These are phyloP conservation scores for Tylopilus vinaceipallidus DNA, from an alignment of 768 basidiomycete genomes.

Conservation along the genomic window DNA sequence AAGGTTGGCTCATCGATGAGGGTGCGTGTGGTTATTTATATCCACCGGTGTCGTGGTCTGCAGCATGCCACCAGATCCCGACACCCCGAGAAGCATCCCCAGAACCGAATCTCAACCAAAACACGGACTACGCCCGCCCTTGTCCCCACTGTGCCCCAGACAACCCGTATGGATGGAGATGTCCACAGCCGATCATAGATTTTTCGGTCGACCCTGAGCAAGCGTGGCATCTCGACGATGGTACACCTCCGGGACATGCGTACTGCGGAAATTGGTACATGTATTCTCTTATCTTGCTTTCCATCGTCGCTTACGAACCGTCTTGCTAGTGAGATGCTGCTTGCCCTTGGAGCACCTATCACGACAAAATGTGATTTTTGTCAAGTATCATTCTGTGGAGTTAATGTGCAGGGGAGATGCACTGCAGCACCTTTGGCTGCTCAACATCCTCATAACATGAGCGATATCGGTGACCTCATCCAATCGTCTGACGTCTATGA, in stretches of 20 bases:
- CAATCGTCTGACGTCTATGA: slow-evolving; percentile 77
- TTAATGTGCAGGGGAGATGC: slow-evolving; percentile 74
- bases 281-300: neutral
- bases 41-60: neutral
- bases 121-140: slow-evolving; percentile 65
- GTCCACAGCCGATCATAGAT: slow-evolving; percentile 77
- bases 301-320: neutral
- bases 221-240: slow-evolving; percentile 78
- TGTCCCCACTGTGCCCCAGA: slow-evolving; percentile 74
- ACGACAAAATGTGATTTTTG: slow-evolving; percentile 87
- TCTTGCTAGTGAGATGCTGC: slow-evolving; percentile 61
- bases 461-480: slow-evolving; percentile 71
- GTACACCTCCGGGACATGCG: slow-evolving; percentile 74
- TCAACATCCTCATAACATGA: slow-evolving; percentile 70
- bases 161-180: slow-evolving; percentile 77
- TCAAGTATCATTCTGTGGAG: slow-evolving; percentile 78
- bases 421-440: slow-evolving; percentile 50
- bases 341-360: slow-evolving; percentile 68
- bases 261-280: slow-evolving; percentile 80
- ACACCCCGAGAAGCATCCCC: slow-evolving; percentile 74
- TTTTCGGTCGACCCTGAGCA: slow-evolving; percentile 63
- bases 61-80: slow-evolving; percentile 54
- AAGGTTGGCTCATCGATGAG: slow-evolving; percentile 57
- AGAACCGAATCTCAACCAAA: slow-evolving; percentile 66
- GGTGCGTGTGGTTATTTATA: slow-evolving; percentile 40